Evolutionary conservation across 164 flowering plant species (phyloP).

Genomic region (Tinospora cordifolia): DNA sequence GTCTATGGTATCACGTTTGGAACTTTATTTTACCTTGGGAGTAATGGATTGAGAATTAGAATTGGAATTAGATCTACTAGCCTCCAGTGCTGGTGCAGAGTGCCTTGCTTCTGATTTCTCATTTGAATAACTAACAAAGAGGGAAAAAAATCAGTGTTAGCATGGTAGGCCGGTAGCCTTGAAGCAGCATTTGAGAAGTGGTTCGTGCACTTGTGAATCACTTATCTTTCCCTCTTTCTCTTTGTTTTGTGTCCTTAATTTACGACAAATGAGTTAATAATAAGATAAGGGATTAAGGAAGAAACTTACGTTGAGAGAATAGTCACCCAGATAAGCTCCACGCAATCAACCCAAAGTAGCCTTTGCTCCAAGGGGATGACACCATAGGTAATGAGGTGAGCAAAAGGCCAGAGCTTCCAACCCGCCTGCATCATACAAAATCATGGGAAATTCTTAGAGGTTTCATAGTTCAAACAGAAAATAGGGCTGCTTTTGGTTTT

Average conservation of each 20-base stretch:
- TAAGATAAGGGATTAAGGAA: neutral
- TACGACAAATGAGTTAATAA: no score
- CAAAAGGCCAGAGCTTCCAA: conserved; percentile 99
- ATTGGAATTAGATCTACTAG: conserved; percentile 12
- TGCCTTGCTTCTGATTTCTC: conserved; percentile 60
- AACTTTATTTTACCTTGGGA: conserved; percentile 16
- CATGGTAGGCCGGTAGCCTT: neutral
- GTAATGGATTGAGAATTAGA: conserved; percentile 15
- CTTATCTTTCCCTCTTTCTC: no score
- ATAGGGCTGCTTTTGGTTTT: no score
- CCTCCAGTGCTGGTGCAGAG: conserved; percentile 32
- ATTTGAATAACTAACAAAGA: conserved; percentile 41
- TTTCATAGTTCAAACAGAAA: neutral
- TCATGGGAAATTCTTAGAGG: neutral
- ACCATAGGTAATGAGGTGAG: conserved; percentile 88
- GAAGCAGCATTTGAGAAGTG: no score
- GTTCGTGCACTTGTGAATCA: no score
- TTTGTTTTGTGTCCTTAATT: no score
- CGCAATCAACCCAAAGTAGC: conserved; percentile 96
- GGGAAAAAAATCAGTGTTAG: conserved; percentile 2
- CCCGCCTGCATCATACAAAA: conserved; percentile 60
- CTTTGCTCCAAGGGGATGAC: conserved; percentile 85
- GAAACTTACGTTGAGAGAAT: conserved; percentile 82
- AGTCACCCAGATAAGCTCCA: conserved; percentile 95
- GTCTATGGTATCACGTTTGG: no score